Evolutionary conservation across 495 filamentous ascomycete genomes (phyloP).

Genomic region (Neurospora pannonica): DNA sequence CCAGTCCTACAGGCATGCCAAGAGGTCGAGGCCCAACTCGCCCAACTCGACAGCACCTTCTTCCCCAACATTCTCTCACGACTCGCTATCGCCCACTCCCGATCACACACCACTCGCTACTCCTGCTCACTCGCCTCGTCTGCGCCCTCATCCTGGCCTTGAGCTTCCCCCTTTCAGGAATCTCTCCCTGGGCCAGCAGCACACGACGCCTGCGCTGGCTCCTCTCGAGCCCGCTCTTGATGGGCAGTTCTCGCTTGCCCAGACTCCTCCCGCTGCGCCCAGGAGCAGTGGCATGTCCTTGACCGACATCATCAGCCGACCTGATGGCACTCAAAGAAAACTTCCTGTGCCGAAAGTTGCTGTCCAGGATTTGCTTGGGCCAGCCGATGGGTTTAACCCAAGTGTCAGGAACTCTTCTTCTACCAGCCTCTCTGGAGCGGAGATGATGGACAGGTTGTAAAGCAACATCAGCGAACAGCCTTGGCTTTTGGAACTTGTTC

Average conservation of each 20-base stretch:
- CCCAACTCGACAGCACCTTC: constrained; percentile 92
- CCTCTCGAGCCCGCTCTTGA: constrained; percentile 80
- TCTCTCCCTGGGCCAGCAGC: constrained; percentile 71
- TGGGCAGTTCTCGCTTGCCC: constrained; percentile 29
- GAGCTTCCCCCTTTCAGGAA: constrained; percentile 86
- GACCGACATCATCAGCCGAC: constrained; percentile 82
- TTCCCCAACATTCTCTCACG: constrained; percentile 96
- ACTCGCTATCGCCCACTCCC: constrained; percentile 89
- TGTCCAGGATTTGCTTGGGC: constrained; percentile 75
- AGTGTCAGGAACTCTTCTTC: constrained; percentile 41
- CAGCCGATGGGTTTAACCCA: constrained; percentile 47
- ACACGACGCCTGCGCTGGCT: constrained; percentile 67
- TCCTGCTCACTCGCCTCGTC: constrained; percentile 86
- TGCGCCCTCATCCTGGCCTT: constrained; percentile 60
- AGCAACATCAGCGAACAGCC: neutral
- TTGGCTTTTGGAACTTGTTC: neutral
- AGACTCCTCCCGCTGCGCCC: constrained; percentile 25
- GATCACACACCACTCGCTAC: constrained; percentile 95
- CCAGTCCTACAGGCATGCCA: constrained; percentile 56
- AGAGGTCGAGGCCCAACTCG: constrained; percentile 84
- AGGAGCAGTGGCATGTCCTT: constrained; percentile 61
- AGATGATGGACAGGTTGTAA: constrained; percentile 31
- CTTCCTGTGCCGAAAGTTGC: constrained; percentile 86
- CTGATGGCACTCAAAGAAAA: constrained; percentile 82
- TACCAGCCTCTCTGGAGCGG: constrained; percentile 37